Percentiles rank a stretch among this genome's conserved stretches.
phyloP scores from a whole-genome alignment of 2,329 filamentous ascomycete species.

The Xylaria sp. region DNA sequence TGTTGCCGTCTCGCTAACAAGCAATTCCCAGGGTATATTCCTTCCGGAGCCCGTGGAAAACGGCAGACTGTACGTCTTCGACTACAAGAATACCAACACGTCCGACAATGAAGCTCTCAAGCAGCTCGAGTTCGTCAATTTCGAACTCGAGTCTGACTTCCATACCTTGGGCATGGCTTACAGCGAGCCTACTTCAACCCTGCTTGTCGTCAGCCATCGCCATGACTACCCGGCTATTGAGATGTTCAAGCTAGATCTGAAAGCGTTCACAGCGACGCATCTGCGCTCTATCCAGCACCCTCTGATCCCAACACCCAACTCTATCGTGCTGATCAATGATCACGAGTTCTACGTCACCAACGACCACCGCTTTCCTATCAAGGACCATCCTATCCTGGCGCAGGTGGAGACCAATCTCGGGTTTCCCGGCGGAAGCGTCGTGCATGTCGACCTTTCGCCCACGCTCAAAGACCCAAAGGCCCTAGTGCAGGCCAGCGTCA shows the following conservation, averaged over 20 bases:
- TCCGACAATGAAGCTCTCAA: conserved; percentile 41
- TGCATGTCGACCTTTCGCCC: conserved; percentile 49
- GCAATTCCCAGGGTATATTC: conserved; percentile 45
- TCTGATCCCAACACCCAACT: conserved; percentile 53
- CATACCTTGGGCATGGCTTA: conserved; percentile 55
- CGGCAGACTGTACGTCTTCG: conserved; percentile 52
- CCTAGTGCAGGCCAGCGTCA: conserved; percentile 41
- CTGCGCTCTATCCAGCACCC: conserved; percentile 52
- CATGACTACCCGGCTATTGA: conserved; percentile 52
- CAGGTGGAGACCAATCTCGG: conserved; percentile 51
- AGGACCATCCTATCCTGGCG: conserved; percentile 42
- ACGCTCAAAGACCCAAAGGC: conserved; percentile 31
- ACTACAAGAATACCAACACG: conserved; percentile 47
- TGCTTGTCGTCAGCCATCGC: conserved; percentile 54
- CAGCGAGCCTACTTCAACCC: conserved; percentile 49
- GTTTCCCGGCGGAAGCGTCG: conserved; percentile 49
- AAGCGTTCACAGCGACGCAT: conserved; percentile 49
- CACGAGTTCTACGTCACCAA: conserved; percentile 56
- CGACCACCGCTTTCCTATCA: conserved; percentile 51
- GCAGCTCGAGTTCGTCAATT: conserved; percentile 43
- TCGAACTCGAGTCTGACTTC: conserved; percentile 47
- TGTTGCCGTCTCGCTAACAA: conserved; percentile 17
- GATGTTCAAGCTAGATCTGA: conserved; percentile 52
- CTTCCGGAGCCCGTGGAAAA: conserved; percentile 41
- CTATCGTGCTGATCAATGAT: conserved; percentile 50